These are phyloP conservation scores for Platismatia glauca DNA, from an alignment of 495 filamentous ascomycete species.

Conservation along the genomic window DNA sequence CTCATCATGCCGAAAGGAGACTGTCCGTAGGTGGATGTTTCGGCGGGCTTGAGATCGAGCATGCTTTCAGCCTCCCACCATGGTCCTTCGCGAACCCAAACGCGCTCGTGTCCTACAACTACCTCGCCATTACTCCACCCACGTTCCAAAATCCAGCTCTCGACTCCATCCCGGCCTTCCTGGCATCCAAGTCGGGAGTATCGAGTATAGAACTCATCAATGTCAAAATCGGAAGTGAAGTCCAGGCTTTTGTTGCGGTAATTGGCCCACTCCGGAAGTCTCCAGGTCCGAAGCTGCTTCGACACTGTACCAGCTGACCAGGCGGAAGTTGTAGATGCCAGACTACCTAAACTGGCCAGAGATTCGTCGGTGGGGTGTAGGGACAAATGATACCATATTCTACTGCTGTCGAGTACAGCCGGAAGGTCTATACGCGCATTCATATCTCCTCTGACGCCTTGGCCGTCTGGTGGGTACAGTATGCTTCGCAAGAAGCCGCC, in stretches of 20 bases:
- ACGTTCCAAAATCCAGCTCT: conserved; percentile 89
- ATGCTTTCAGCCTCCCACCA: conserved; percentile 99
- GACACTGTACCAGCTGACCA: conserved; percentile 93
- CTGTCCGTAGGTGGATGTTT: conserved; percentile 23
- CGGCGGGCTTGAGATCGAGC: conserved; percentile 78
- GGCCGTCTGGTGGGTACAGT: conserved; percentile 68
- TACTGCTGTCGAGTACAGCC: conserved; percentile 60
- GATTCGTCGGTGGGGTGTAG: conserved; percentile 86
- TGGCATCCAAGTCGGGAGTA: conserved; percentile 78
- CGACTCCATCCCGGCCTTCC: conserved; percentile 85
- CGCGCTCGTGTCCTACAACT: conserved; percentile 74
- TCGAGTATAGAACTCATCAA: conserved; percentile 79
- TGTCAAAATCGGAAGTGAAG: conserved; percentile 92
- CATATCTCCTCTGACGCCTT: conserved; percentile 65
- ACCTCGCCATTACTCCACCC: conserved; percentile 99
- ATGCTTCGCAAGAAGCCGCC: conserved; percentile 76
- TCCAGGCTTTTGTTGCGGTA: conserved; percentile 86
- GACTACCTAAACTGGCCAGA: conserved; percentile 55
- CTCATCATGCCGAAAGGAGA: conserved; percentile 36
- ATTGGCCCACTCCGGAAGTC: conserved; percentile 93
- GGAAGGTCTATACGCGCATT: conserved; percentile 68
- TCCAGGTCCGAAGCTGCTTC: conserved; percentile 83
- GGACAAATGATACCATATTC: conserved; percentile 91
- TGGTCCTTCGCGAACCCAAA: conserved; percentile 88
- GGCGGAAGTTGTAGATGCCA: conserved; percentile 52